These are phyloP conservation scores for Dothideomycetes sp. DNA, from an alignment of 2,329 filamentous ascomycete species.

Conservation along the genomic window DNA sequence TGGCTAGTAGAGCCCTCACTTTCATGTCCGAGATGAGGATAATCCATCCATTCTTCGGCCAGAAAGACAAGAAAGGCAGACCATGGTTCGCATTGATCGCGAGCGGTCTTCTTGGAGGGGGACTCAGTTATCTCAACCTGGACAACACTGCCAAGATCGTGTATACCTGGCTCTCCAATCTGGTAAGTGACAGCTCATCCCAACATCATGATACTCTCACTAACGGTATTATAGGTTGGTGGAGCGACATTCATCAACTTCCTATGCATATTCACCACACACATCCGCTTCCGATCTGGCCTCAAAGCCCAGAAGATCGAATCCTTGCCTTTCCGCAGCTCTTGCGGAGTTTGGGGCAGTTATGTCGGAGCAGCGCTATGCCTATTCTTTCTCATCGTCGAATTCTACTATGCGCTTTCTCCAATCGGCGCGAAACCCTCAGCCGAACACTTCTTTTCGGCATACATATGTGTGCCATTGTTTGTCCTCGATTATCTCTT, in stretches of 20 bases:
- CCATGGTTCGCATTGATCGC: constrained; percentile 25
- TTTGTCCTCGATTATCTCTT: constrained; percentile 24
- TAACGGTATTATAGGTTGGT: constrained; percentile 20
- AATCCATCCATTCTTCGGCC: constrained; percentile 20
- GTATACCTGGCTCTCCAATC: constrained; percentile 27
- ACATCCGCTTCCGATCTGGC: constrained; percentile 23
- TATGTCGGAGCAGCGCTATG: constrained; percentile 22
- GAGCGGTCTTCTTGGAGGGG: constrained; percentile 25
- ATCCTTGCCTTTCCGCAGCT: constrained; percentile 22
- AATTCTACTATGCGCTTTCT: constrained; percentile 27
- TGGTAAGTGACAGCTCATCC: constrained; percentile 11
- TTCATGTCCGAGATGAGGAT: constrained; percentile 25
- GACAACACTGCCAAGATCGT: constrained; percentile 21
- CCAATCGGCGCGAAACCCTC: constrained; percentile 25
- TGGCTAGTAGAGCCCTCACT: constrained; percentile 27
- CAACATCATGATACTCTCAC: not conserved
- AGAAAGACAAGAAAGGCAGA: constrained; percentile 22
- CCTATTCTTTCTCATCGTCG: constrained; percentile 23
- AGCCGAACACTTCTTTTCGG: constrained; percentile 26
- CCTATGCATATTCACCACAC: constrained; percentile 21
- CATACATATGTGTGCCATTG: constrained; percentile 26
- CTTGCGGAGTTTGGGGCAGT: constrained; percentile 22
- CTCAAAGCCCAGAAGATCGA: constrained; percentile 23
- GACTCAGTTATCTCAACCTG: constrained; percentile 27
- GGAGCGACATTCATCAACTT: constrained; percentile 27